Percentiles rank a stretch among this genome's conserved stretches.
These are phyloP conservation scores for Puccinia polysora DNA, from an alignment of 1,284 basidiomycete genomes.

Conservation along the genomic window DNA sequence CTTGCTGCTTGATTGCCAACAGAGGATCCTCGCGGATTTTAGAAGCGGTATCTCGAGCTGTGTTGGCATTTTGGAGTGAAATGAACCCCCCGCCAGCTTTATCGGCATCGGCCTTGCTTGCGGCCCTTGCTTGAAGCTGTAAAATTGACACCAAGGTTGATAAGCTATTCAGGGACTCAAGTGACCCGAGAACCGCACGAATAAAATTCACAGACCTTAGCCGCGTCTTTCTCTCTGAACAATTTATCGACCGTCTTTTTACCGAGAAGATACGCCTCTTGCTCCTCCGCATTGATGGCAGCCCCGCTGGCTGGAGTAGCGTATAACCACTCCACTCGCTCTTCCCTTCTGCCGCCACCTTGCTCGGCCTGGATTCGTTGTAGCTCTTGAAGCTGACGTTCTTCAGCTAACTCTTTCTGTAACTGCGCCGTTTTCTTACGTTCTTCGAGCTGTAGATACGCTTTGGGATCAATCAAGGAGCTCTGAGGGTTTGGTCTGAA, in stretches of 20 bases:
- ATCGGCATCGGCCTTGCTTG: slow-evolving; percentile 17
- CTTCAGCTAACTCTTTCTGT: slow-evolving; percentile 93
- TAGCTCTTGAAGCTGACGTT: slow-evolving; percentile 89
- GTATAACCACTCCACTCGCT: slow-evolving; percentile 99
- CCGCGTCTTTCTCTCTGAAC: slow-evolving; percentile 65
- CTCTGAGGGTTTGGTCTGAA: neutral
- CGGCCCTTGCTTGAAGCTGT: slow-evolving; percentile 24
- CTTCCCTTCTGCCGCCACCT: slow-evolving; percentile 78
- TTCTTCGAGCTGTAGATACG: slow-evolving; percentile 64
- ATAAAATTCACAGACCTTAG: slow-evolving; percentile 21
- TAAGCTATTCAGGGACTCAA: neutral
- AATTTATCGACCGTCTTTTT: slow-evolving; percentile 98
- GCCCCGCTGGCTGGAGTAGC: slow-evolving; percentile 81
- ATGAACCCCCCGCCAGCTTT: slow-evolving; percentile 55
- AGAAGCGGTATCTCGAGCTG: slow-evolving; percentile 75
- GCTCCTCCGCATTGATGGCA: slow-evolving; percentile 75
- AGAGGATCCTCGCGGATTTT: slow-evolving; percentile 96
- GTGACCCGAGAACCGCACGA: neutral
- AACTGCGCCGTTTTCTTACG: slow-evolving; percentile 96
- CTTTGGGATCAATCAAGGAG: neutral
- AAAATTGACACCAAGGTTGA: neutral
- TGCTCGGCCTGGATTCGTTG: slow-evolving; percentile 89
- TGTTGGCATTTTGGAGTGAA: slow-evolving; percentile 87
- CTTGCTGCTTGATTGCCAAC: slow-evolving; percentile 93
- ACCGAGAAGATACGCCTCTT: slow-evolving; percentile 95